These are phyloP conservation scores for Sporothrix brasiliensis DNA, from an alignment of 2,329 filamentous ascomycete species.

Conservation along the genomic window DNA sequence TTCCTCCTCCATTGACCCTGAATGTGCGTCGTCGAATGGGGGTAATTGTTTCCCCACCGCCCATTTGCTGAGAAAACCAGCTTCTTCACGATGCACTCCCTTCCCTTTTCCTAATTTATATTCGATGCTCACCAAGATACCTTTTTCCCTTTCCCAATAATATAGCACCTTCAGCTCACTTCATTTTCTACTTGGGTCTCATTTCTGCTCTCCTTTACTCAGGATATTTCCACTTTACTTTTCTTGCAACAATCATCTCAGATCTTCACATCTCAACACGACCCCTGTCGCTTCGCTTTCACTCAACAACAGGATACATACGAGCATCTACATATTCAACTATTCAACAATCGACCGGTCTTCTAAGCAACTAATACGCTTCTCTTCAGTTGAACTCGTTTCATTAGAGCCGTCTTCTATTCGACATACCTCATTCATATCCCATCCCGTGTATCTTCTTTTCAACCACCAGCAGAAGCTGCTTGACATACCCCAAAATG, in stretches of 20 bases:
- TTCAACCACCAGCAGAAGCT: background rate
- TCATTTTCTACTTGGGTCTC: background rate
- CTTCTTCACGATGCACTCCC: conserved; percentile 12
- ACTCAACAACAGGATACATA: background rate
- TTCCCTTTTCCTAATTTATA: background rate
- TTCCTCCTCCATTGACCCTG: background rate
- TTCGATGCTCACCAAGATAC: background rate
- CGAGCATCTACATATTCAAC: conserved; percentile 1
- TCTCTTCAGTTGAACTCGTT: no score
- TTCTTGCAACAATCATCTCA: background rate
- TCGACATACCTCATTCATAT: no score
- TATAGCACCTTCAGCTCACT: no score
- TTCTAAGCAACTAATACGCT: no score
- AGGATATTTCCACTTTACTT: background rate
- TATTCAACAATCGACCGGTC: no score
- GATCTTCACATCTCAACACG: background rate
- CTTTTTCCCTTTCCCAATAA: background rate
- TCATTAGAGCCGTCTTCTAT: no score
- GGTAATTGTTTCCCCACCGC: conserved; percentile 12
- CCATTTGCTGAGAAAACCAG: conserved; percentile 12
- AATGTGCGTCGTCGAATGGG: background rate
- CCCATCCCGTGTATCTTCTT: background rate
- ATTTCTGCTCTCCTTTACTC: background rate
- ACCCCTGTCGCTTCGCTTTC: background rate
- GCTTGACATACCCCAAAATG: no score